These are phyloP conservation scores for Termitomyces sp. DNA, from an alignment of 768 basidiomycete species.

Conservation along the genomic window DNA sequence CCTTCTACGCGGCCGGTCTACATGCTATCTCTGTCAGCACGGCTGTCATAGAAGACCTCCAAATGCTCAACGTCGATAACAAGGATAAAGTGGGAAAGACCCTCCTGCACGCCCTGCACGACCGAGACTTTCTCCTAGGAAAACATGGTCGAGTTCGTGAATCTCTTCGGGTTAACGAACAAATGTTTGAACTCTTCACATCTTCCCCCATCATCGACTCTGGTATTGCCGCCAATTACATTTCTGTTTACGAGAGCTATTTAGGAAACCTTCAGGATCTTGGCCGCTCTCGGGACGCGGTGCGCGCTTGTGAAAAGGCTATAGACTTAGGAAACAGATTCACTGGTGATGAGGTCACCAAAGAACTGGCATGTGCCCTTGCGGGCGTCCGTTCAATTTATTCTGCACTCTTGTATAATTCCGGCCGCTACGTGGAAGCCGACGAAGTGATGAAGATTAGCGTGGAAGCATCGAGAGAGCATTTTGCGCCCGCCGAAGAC, in stretches of 20 bases:
- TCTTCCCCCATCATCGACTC: not conserved
- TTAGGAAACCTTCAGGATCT: slow-evolving; percentile 1
- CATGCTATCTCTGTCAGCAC: slow-evolving; percentile 1
- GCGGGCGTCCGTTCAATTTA: not conserved
- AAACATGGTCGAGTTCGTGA: slow-evolving; percentile 10
- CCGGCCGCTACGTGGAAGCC: slow-evolving; percentile 6
- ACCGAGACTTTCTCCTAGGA: slow-evolving; percentile 4
- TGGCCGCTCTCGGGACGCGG: slow-evolving; percentile 4
- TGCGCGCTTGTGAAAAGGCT: slow-evolving; percentile 1
- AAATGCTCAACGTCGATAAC: not conserved
- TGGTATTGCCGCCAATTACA: not conserved
- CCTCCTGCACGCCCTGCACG: not conserved
- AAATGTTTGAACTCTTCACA: not conserved
- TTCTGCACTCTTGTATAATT: not conserved
- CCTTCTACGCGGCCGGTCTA: not conserved
- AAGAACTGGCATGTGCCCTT: slow-evolving; percentile 4
- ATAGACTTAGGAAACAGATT: slow-evolving; percentile 1
- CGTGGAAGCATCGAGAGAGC: not conserved
- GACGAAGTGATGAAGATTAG: not conserved
- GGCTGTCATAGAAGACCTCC: slow-evolving; percentile 1
- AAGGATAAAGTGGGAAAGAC: not conserved
- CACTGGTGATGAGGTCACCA: not conserved
- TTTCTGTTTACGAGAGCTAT: not conserved
- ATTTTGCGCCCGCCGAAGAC: not conserved
- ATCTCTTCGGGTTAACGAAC: not conserved